These are phyloP conservation scores for Globisporangium apiculatum DNA, from an alignment of 352 stramenopile species.

Conservation along the genomic window DNA sequence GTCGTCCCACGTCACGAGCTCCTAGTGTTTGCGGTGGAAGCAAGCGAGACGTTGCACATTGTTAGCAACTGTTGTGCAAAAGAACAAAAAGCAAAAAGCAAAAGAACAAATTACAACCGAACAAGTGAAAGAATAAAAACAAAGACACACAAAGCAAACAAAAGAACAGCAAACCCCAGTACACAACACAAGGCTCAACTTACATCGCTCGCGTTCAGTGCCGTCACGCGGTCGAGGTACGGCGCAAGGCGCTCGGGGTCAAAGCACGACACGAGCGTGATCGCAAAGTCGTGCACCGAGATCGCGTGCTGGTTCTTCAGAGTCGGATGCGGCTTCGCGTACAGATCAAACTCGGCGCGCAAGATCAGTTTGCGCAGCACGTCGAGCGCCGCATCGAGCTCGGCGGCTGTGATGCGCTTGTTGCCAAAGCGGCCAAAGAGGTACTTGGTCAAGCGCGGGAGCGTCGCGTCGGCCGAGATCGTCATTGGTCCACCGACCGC, in stretches of 20 bases:
- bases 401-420: slow-evolving; percentile 47
- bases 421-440: slow-evolving; percentile 51
- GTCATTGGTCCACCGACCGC: slow-evolving; percentile 5
- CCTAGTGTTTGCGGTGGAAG: slow-evolving; percentile 13
- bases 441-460: slow-evolving; percentile 56
- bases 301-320: slow-evolving; percentile 36
- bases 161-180: not conserved
- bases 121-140: not conserved
- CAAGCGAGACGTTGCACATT: not conserved
- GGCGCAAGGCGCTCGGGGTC: slow-evolving; percentile 54
- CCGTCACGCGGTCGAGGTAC: slow-evolving; percentile 54
- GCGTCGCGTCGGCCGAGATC: slow-evolving; percentile 13
- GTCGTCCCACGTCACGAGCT: slow-evolving; percentile 59
- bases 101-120: not conserved
- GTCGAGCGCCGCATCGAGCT: slow-evolving; percentile 46
- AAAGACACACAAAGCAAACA: not conserved
- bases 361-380: slow-evolving; percentile 52
- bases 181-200: not conserved
- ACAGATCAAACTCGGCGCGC: slow-evolving; percentile 65
- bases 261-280: slow-evolving; percentile 69
- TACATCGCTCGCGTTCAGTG: slow-evolving; percentile 53
- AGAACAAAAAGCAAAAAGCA: not conserved
- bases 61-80: not conserved
- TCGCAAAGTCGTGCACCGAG: slow-evolving; percentile 72
- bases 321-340: slow-evolving; percentile 35